Evolutionary conservation across 2,329 filamentous ascomycete genomes (phyloP), one percentile per base, ranked within the genome.

Genomic region (Ophiocordyceps australis): DNA sequence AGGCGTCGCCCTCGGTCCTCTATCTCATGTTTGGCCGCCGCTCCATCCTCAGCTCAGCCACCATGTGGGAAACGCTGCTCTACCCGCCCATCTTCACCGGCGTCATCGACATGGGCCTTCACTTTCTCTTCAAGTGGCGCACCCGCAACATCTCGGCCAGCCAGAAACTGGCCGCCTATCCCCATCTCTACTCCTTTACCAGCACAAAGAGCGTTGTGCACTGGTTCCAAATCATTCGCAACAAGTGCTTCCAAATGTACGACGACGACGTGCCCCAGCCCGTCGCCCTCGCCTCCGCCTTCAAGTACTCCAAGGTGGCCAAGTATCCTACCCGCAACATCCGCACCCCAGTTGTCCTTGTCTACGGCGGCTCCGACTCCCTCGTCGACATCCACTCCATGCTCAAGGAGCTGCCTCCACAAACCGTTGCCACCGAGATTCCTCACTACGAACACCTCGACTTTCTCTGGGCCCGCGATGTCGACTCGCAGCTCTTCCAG

Each of bases 161-260:
- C 30, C 89, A 98, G 50, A 98, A 98, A 45, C 67, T 98, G 12
- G 89, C 89, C 3, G 83, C 83, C 2, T 98, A 98, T 46, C 77
- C 86, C 8, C 89, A 98, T 54, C 57, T 98, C 0, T 98, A 93
- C 55, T 94, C 85, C 1, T 95, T 86, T 47, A 94, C 86, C 0
- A 92, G 81, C 46, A 93, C 83, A 30, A 98, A 98, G 53, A 85
- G 76, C 13, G 83, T 98, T 7, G 89, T 98, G 0, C 89, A 98
- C 46, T 98, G 89, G 89, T 98, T 98, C 48, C 89, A 98, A 46
- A 94, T 98, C 45, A 98, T 98, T 40, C 76, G 89, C 35, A 94
- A 86, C 41, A 80, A 82, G 40, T 83, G 73, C 15, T 95, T 98
- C 49, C 89, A 98, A 50, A 94, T 98, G 80, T 95, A 85, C 49